Conservation (phyloP, 2,329 filamentous ascomycete species). For the Trichoderma endophyticum region DNA sequence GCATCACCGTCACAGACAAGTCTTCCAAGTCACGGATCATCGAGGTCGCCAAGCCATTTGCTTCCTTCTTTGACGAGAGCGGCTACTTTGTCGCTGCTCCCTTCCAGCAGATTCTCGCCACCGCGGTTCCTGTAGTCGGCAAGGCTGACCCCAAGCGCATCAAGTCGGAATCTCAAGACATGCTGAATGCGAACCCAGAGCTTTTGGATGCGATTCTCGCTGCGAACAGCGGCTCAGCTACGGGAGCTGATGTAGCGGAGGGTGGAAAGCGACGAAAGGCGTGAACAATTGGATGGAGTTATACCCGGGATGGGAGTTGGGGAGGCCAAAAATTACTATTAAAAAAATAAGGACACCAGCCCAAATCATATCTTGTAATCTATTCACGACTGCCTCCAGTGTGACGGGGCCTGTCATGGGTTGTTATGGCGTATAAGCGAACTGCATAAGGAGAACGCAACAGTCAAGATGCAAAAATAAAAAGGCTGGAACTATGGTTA, state of each 20-base stretch:
- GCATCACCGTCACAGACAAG: slow-evolving; percentile 52
- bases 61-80: slow-evolving; percentile 70
- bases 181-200: slow-evolving; percentile 42
- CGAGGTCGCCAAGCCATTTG: slow-evolving; percentile 63
- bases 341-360: neutral
- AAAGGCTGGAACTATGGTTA: neutral
- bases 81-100: slow-evolving; percentile 71
- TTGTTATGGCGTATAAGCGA: neutral
- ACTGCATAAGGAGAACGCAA: neutral
- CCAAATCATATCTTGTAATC: neutral
- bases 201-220: slow-evolving; percentile 49
- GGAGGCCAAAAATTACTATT: neutral
- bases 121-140: slow-evolving; percentile 63
- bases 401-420: neutral
- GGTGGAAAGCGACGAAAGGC: slow-evolving; percentile 48
- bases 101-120: slow-evolving; percentile 75
- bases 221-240: slow-evolving; percentile 29
- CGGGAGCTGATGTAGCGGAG: slow-evolving; percentile 34
- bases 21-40: slow-evolving; percentile 41
- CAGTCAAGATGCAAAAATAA: neutral
- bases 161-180: slow-evolving; percentile 34
- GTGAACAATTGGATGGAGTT: slow-evolving; percentile 22
- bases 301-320: neutral
- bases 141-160: slow-evolving; percentile 61
- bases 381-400: neutral